Base-by-base conservation (phyloP, 495 filamentous ascomycete species). In the Podospora sp. region DNA sequence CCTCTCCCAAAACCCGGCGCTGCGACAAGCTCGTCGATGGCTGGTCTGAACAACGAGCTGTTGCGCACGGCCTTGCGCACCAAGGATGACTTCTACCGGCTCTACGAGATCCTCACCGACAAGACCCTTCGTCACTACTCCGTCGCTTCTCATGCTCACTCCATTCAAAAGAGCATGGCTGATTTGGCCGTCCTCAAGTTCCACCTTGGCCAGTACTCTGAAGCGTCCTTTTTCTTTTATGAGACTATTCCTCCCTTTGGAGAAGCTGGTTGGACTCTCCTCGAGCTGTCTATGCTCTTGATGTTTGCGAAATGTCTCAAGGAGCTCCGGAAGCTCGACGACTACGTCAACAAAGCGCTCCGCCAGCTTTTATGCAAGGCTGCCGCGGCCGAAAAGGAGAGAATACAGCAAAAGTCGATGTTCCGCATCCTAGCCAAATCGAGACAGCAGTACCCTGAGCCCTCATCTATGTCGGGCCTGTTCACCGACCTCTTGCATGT, bases 151-250 rank as follows among this genome's bases (percentile, higher is more conserved):
- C 89, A 91, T 67, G 81, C 78, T 1, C 90, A 95, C 68, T 91
- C 91, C 21, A 88, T 89, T 0, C 89, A 96, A 68, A 83, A 87
- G 35, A 87, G 89, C 53, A 87, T 94, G 76, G 90, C 92, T 18
- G 95, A 99, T 75, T 85, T 98, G 26, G 95, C 95, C 6, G 83
- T 92, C 12, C 79, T 97, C 60, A 91, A 92, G 77, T 96, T 89
- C 64, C 85, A 90, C 63, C 80, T 91, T 9, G 80, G 83, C 21
- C 91, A 97, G 68, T 94, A 89, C 75, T 82, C 75, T 12, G 84
- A 87, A 14, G 94, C 94, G 14, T 89, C 92, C 1, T 87, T 84
- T 2, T 94, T 92, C 72, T 93, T 98, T 74, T 87, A 89, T 71
- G 84, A 88, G n/a, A 86, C 94, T 63, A 89, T 91, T 8, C 90